Evolutionary conservation across 345 rosid genomes (phyloP).

Genomic region (Firmiana major): DNA sequence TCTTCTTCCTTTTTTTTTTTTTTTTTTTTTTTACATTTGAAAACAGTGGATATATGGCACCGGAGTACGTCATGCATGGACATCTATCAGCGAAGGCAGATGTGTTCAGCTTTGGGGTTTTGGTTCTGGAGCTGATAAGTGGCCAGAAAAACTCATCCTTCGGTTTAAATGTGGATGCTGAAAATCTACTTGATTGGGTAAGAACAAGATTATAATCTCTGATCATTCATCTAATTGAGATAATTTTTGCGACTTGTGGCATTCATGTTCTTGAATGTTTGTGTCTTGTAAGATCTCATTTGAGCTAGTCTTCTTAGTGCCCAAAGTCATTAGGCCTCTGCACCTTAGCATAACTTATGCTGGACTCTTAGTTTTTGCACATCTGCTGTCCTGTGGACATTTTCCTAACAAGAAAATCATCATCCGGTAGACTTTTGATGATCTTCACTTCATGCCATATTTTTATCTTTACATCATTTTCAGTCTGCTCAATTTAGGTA

Average conservation of each 20-base stretch:
- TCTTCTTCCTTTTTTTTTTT: no score
- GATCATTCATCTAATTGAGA: background rate
- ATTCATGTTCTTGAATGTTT: background rate
- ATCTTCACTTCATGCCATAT: background rate
- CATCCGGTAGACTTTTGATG: background rate
- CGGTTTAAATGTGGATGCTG: conserved; percentile 41
- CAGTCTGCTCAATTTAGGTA: background rate
- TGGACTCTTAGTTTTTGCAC: no score
- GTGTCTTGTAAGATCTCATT: background rate
- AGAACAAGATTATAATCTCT: conserved; percentile 18
- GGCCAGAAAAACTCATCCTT: conserved; percentile 73
- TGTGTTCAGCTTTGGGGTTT: conserved; percentile 94
- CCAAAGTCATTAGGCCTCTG: no score
- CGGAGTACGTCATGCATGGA: conserved; percentile 89
- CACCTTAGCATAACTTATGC: background rate
- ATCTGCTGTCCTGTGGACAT: background rate
- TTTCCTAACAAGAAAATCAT: background rate
- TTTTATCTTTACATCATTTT: background rate
- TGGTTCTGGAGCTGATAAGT: conserved; percentile 81
- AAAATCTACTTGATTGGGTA: conserved; percentile 91
- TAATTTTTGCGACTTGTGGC: background rate
- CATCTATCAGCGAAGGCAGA: conserved; percentile 79
- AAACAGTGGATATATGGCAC: conserved; percentile 95
- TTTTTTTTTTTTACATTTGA: conserved; percentile 22
- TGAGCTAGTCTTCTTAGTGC: background rate